Percentiles rank a stretch among this genome's conserved stretches.
These are phyloP conservation scores for Exophiala mesophila DNA, from an alignment of 2,329 filamentous ascomycete species.

Conservation along the genomic window DNA sequence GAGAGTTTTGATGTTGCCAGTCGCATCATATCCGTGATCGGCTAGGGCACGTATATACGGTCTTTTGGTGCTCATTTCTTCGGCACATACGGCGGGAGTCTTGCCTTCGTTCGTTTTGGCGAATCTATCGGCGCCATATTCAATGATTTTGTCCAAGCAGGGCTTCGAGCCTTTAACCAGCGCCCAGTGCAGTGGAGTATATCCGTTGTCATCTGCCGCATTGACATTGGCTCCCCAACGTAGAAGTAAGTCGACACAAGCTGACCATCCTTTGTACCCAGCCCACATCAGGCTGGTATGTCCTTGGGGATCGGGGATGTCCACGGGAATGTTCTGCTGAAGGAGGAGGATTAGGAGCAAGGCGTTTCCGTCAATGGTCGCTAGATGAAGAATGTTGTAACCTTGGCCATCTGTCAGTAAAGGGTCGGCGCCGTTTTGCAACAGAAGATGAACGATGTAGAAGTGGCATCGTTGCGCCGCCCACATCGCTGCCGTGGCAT, in stretches of 20 bases:
- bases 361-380: slow-evolving; percentile 94
- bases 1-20: slow-evolving; percentile 65
- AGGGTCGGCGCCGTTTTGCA: slow-evolving; percentile 87
- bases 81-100: slow-evolving; percentile 77
- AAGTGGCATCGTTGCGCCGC: slow-evolving; percentile 95
- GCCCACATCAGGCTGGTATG: slow-evolving; percentile 99
- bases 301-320: slow-evolving; percentile 80
- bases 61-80: slow-evolving; percentile 79
- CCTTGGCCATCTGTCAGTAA: slow-evolving; percentile 89
- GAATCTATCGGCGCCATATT: slow-evolving; percentile 92
- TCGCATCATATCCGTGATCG: slow-evolving; percentile 77
- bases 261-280: slow-evolving; percentile 92
- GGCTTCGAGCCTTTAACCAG: slow-evolving; percentile 85
- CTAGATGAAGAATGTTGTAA: slow-evolving; percentile 96
- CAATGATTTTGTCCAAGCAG: slow-evolving; percentile 88
- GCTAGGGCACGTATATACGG: slow-evolving; percentile 79
- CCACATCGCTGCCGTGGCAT: slow-evolving; percentile 94
- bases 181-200: slow-evolving; percentile 94
- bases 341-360: slow-evolving; percentile 82
- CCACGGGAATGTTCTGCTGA: slow-evolving; percentile 92
- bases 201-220: slow-evolving; percentile 82
- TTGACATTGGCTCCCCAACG: slow-evolving; percentile 95
- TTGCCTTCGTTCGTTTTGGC: slow-evolving; percentile 86
- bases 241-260: slow-evolving; percentile 85
- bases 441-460: slow-evolving; percentile 88